phyloP scores from a whole-genome alignment of 1,284 basidiomycete genomes.

The Sparassis latifolia region DNA sequence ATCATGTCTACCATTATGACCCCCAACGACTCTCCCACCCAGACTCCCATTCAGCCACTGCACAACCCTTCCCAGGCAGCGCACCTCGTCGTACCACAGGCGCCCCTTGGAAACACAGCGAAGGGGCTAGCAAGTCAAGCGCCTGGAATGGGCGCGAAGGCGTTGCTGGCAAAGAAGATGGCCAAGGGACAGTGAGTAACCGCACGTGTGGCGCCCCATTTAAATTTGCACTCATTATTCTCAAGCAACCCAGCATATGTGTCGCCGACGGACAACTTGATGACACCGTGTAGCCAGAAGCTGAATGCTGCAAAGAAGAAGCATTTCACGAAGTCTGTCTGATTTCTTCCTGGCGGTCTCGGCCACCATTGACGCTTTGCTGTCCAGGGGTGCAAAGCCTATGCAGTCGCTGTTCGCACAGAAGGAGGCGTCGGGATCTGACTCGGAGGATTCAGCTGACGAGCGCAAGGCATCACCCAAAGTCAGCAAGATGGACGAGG shows the following conservation, averaged over 20 bases:
- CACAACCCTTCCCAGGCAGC: slow-evolving; percentile 81
- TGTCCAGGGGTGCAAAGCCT: slow-evolving; percentile 49
- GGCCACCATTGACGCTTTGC: not conserved
- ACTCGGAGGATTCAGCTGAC: slow-evolving; percentile 24
- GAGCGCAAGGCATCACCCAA: slow-evolving; percentile 21
- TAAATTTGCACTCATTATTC: not conserved
- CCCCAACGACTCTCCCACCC: slow-evolving; percentile 57
- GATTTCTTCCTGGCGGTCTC: not conserved
- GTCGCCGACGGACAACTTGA: slow-evolving; percentile 89
- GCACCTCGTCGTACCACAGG: slow-evolving; percentile 69
- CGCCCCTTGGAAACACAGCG: slow-evolving; percentile 66
- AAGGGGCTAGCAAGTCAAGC: slow-evolving; percentile 42
- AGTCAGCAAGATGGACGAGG: slow-evolving; percentile 22
- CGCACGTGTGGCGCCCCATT: not conserved
- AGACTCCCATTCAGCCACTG: slow-evolving; percentile 65
- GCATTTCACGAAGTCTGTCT: slow-evolving; percentile 77
- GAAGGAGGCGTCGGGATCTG: slow-evolving; percentile 27
- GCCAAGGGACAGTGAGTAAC: slow-evolving; percentile 70
- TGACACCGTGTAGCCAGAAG: slow-evolving; percentile 89
- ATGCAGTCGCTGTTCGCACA: slow-evolving; percentile 51
- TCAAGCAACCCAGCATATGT: slow-evolving; percentile 74
- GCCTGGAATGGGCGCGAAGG: slow-evolving; percentile 81
- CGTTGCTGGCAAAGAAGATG: slow-evolving; percentile 83
- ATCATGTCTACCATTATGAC: slow-evolving; percentile 55
- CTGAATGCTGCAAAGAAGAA: slow-evolving; percentile 86